Evolutionary conservation across 2,329 filamentous ascomycete species (phyloP), one percentile per base, ranked within the genome.

Genomic region (Boeremia lycopersici): DNA sequence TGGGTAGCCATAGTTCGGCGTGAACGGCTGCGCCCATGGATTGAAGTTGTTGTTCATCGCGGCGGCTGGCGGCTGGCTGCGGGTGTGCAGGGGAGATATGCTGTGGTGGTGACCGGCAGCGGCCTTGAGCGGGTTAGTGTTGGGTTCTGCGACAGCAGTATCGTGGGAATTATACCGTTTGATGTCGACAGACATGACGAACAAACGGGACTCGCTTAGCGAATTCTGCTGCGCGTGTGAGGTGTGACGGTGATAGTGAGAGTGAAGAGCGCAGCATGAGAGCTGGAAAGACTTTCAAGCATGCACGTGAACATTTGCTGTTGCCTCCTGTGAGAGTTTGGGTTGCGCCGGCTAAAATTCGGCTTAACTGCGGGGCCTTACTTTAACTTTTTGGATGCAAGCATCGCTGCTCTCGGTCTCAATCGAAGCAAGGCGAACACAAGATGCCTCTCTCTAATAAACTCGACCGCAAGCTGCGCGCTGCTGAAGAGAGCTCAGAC

Each of bases 401-500:
- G 40, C 26, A 46, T 50, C 31, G 15, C 36, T 10, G 36, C 19
- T 15, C 17, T 31, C 29, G 29, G 23, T 10, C 25, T 30, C 11
- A 29, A 19, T 23, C 12, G 29, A 17, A 50, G 11, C 25, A 46
- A 23, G 25, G 47, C 40, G 12, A 17, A 48, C 38, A 48, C 34
- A 52, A 47, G 17, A 56, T 39, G 35, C 76, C 75, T 71, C 66
- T 76, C 15, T 68, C 71, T 15, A 63, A 62, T 15, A 76, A 70
- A 44, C 64, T 76, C 12, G 67, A 70, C 38, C 73, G 71, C 55
- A 74, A 67, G 45, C 59, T 77, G 40, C 68, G 70, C 7, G 71
- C 74, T 3, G 68, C 59, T 8, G 71, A 75, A 36, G 72, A 73
- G 23, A 72, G 70, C 19, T 72, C 73, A 11, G 74, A 74, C 49